Base-by-base conservation (phyloP, 1,284 basidiomycete species). In the Trichosporon ovoides region DNA sequence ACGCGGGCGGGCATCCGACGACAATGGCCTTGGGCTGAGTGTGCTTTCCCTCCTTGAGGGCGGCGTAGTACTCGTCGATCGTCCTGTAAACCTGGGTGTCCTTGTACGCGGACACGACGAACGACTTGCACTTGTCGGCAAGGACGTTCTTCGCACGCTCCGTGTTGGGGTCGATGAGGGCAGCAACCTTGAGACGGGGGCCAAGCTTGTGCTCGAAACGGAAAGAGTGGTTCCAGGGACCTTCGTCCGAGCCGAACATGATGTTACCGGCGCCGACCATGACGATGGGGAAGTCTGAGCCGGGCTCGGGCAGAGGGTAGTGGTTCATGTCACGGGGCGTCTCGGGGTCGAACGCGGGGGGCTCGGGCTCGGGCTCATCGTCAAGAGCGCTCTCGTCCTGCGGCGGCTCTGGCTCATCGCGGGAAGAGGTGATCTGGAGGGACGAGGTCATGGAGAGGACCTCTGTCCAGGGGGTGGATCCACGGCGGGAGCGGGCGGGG, bases 151-250 rank as follows among this genome's bases (percentile, higher is more conserved):
- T 82, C 18, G 93, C 91, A 60, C 92, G 90, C 40, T 89, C 87
- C 57, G 84, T 81, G 13, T 86, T 87, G 31, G 96, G 95, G 77
- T 98, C 95, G 70, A 98, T 89, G 58, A 98, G 82, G 14, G 91
- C 95, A 56, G 91, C 85, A 55, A 98, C 92, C 78, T 96, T 97
- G 77, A 98, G 87, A 69, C 95, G 90, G 20, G 87, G 89, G 49
- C 95, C 95, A 61, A 98, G 88, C 81, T 98, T 97, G 80, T 94
- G 76, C 81, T 94, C 91, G 68, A 95, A 85, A 73, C 92, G 89
- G 85, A 94, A 91, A 52, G 91, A 94, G 78, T 95, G 91, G 78
- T 77, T 74, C 71, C 75, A 77, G 33, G 75, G 75, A 53, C 89
- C 89, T 73, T 91, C 88, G 56, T 86, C 84, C 40, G 87, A 91